Percentiles rank a stretch among this genome's conserved stretches.
Conservation (phyloP, 495 filamentous ascomycete genomes). For the Pseudotulostoma volvatum region DNA sequence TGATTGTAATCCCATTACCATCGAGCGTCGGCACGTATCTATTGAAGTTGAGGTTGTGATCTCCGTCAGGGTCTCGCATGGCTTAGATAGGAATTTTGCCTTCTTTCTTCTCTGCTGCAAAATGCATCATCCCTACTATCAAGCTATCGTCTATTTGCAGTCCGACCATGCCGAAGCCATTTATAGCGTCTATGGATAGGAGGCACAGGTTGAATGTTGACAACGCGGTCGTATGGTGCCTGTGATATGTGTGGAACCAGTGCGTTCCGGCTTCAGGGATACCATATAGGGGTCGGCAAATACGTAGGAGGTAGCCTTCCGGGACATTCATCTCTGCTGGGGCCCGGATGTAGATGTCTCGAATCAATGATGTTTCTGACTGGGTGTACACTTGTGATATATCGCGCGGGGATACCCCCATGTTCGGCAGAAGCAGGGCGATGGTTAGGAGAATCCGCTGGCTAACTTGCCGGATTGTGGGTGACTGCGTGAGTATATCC, state of each 20-base stretch:
- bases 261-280: neutral
- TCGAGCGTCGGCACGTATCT: neutral
- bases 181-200: neutral
- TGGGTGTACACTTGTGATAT: neutral
- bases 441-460: neutral
- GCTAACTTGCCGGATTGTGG: neutral
- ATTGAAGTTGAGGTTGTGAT: neutral
- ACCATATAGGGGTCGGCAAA: neutral
- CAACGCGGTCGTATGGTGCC: neutral
- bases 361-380: neutral
- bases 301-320: neutral
- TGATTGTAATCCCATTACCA: neutral
- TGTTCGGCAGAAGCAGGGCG: neutral
- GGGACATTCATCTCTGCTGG: neutral
- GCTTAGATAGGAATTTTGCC: neutral
- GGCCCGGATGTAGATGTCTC: neutral
- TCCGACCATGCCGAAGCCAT: neutral
- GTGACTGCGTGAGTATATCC: neutral
- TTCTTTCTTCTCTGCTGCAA: neutral
- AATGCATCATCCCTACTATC: neutral
- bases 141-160: neutral
- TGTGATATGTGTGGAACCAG: neutral
- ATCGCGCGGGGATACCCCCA: neutral
- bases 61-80: neutral
- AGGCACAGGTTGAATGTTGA: neutral